Base-by-base conservation (phyloP, 2,329 filamentous ascomycete species). In the Scopulariopsis brevicaulis region DNA sequence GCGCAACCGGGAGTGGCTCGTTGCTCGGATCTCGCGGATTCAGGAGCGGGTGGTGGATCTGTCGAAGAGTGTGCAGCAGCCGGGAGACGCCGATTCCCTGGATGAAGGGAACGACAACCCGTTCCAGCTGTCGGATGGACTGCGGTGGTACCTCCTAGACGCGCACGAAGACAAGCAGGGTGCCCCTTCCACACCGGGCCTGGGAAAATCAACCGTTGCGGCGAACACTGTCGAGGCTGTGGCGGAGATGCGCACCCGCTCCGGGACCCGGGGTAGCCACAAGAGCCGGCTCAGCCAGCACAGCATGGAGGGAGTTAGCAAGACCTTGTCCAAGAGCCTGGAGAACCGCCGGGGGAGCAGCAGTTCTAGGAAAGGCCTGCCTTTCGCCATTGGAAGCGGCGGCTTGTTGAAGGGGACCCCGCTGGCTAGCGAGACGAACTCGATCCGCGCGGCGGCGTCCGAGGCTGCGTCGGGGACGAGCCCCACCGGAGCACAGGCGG, bases 91-190 rank as follows among this genome's bases (percentile, higher is more conserved):
- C 1, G 78, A 79, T 59, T 79, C 78, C 1, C 65, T 76, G 37
- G 79, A 82, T 14, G 84, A 86, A 48, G 90, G 96, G 63, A 91
- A 96, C 62, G 94, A 97, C 63, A 99, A 99, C 66, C 94, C 94
- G 0, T 99, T 99, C 70, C 92, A 96, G 65, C 79, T 99, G 14
- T 96, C 91, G 0, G 94, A 99, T 65, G 94, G 94, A 3, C 75
- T 99, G 54, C 85, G 93, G 37, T 99, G 94, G 94, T 97, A 96
- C 71, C 81, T 99, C 6, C 86, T 99, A 40, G 93, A 99, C 68
- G 94, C 94, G 0, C 80, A 83, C 1, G 94, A 99, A 71, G 94
- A 99, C 71, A 96, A 96, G 67, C 84, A 90, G 0, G 88, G 88
- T 1, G 92, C 91, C 2, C 94, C 94, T 0, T 86, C 88, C n/a